Evolutionary conservation across 1,284 basidiomycete species (phyloP).

Genomic region (Cryptococcus hybrid): DNA sequence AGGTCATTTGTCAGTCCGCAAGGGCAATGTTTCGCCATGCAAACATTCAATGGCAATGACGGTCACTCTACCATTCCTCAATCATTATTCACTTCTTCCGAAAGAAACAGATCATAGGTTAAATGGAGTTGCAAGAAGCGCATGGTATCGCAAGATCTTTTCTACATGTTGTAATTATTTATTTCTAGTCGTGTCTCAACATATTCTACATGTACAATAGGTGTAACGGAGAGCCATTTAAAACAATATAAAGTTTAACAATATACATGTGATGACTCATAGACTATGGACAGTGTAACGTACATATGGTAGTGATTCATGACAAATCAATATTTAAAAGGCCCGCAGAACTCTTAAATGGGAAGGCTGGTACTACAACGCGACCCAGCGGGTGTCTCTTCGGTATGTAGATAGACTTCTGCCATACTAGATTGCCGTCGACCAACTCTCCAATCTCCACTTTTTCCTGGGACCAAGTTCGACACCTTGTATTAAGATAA

Average conservation of each 20-base stretch:
- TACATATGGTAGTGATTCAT: conserved; percentile 3
- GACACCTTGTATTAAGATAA: conserved; percentile 54
- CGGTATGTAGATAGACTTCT: conserved; percentile 66
- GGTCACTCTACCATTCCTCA: too few species aligned
- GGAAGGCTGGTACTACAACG: too few species aligned
- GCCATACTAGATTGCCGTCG: conserved; percentile 45
- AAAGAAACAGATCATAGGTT: too few species aligned
- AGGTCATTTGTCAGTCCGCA: not conserved
- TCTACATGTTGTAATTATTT: not conserved
- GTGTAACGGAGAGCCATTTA: not conserved
- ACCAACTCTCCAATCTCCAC: conserved; percentile 61
- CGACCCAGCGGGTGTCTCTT: conserved; percentile 60
- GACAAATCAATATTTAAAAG: not conserved
- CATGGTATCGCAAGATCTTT: not conserved
- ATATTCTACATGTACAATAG: not conserved
- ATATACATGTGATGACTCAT: conserved; percentile 1
- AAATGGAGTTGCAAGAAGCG: too few species aligned
- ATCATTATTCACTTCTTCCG: too few species aligned
- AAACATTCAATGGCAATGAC: not conserved
- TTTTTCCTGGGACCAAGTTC: conserved; percentile 61
- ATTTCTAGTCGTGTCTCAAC: not conserved
- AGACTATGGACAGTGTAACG: not conserved
- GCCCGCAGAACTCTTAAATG: too few species aligned
- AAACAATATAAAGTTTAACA: not conserved
- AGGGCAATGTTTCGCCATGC: conserved; percentile 1